A percentile compares a stretch with the other conserved stretches of the same genome.
phyloP scores from a whole-genome alignment of 177 flowering plant genomes.

The Viscum album region DNA sequence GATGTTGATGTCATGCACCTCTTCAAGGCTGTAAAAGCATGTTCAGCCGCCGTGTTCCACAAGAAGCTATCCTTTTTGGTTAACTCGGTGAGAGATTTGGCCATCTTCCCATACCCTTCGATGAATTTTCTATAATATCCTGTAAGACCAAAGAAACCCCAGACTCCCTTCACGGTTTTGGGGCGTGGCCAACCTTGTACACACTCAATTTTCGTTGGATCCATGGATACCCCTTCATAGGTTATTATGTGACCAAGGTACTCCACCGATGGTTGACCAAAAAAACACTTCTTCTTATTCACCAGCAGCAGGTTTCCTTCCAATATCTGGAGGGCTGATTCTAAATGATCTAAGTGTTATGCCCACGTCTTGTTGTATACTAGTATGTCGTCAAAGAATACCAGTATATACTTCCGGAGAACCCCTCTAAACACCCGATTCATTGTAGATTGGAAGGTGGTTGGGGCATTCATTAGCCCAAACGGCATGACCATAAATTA shows the following conservation, averaged over 20 bases:
- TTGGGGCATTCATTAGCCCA: no score
- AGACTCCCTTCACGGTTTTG: background rate
- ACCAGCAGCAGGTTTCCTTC: background rate
- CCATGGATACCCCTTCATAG: background rate
- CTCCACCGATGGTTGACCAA: background rate
- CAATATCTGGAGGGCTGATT: background rate
- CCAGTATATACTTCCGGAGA: background rate
- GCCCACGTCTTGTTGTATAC: background rate
- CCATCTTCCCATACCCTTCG: background rate
- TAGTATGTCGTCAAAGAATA: conserved; percentile 17
- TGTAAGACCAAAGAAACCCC: conserved; percentile 11
- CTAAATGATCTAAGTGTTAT: background rate
- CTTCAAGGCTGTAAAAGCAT: conserved; percentile 7
- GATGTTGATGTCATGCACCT: background rate
- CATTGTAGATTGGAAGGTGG: conserved; percentile 9
- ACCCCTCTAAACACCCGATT: background rate
- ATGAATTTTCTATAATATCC: conserved; percentile 11
- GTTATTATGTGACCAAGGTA: conserved; percentile 13
- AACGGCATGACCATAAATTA: conserved; percentile 10
- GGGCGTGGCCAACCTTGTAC: conserved; percentile 9
- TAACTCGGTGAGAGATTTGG: background rate
- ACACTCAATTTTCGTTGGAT: background rate
- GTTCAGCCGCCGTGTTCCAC: background rate
- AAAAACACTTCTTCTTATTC: conserved; percentile 1
- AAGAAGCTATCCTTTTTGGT: conserved; percentile 1